These are phyloP conservation scores for Aphanocladium album DNA, from an alignment of 2,329 filamentous ascomycete genomes.

Conservation along the genomic window DNA sequence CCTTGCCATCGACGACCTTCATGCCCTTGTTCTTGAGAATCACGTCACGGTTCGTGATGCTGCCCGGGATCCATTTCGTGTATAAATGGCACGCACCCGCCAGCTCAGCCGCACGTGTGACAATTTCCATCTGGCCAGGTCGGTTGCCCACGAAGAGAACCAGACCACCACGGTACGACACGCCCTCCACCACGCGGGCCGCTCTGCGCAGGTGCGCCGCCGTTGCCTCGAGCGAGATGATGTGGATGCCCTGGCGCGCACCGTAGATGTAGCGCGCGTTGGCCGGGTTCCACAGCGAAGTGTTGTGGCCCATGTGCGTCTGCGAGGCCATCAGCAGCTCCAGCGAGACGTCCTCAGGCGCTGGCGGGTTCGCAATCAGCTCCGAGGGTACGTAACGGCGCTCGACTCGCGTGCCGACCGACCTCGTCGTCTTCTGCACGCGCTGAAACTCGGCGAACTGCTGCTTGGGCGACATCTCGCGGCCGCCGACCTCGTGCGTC, in stretches of 20 bases:
- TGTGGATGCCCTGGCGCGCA: constrained; percentile 80
- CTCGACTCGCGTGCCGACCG: constrained; percentile 44
- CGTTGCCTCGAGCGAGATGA: constrained; percentile 86
- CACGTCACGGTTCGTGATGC: constrained; percentile 87
- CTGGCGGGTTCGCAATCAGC: constrained; percentile 67
- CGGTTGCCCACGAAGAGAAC: constrained; percentile 90
- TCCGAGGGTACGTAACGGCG: constrained; percentile 60
- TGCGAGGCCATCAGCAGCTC: constrained; percentile 86
- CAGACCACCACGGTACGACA: constrained; percentile 74
- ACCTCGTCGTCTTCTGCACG: constrained; percentile 38
- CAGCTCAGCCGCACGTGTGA: constrained; percentile 75
- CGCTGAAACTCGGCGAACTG: constrained; percentile 36
- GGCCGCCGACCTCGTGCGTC: constrained; percentile 30
- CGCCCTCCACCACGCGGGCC: constrained; percentile 85
- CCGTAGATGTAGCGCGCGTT: constrained; percentile 95
- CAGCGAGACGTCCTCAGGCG: constrained; percentile 75
- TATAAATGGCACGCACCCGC: constrained; percentile 83
- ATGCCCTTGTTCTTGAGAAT: constrained; percentile 68
- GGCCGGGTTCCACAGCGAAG: constrained; percentile 86
- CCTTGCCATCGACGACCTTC: constrained; percentile 72
- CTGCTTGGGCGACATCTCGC: constrained; percentile 32
- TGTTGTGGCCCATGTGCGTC: constrained; percentile 85
- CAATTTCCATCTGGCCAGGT: constrained; percentile 71
- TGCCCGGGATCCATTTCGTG: constrained; percentile 85
- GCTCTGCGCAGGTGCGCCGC: constrained; percentile 87